A percentile compares a stretch with the other conserved stretches of the same genome.
Conservation (phyloP, 441 rosid species). For the Jatropha multifida region DNA sequence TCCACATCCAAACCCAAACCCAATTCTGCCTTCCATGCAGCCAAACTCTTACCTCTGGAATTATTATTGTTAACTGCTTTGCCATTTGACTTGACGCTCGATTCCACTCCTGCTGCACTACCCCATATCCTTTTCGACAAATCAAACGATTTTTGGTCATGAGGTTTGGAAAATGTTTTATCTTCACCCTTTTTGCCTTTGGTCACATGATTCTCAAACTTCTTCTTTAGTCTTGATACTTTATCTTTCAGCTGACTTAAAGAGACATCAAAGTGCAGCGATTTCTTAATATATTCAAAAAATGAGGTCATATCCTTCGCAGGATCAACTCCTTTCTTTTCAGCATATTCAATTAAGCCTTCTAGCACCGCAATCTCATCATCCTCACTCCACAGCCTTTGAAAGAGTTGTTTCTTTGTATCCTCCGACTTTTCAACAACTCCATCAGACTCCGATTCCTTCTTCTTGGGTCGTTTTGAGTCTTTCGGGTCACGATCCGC, state of each 20-base stretch:
- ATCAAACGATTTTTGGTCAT: constrained; percentile 37
- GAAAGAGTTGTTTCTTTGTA: constrained; percentile 12
- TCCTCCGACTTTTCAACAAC: constrained; percentile 15
- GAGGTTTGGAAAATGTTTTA: constrained; percentile 31
- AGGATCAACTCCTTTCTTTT: constrained; percentile 37
- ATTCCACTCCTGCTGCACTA: constrained; percentile 8
- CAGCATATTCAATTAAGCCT: constrained; percentile 39
- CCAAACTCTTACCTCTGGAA: constrained; percentile 1
- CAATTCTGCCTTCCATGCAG: constrained; percentile 16
- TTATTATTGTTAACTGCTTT: constrained; percentile 13
- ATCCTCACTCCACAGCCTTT: constrained; percentile 33
- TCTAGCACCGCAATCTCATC: constrained; percentile 43
- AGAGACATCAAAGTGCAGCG: constrained; percentile 31
- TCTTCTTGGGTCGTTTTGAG: constrained; percentile 35
- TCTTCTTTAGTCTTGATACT: constrained; percentile 36
- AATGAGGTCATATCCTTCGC: constrained; percentile 29
- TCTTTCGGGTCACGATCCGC: constrained; percentile 2
- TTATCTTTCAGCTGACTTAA: constrained; percentile 38
- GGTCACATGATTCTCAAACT: constrained; percentile 33
- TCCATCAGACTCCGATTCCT: constrained; percentile 17
- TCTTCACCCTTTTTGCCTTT: constrained; percentile 40
- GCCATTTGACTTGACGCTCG: constrained; percentile 26
- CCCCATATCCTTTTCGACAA: constrained; percentile 48
- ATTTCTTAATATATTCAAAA: constrained; percentile 34
- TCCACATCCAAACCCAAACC: constrained; percentile 1